A percentile compares a stretch with the other conserved stretches of the same genome.
Evolutionary conservation across 352 stramenopile species (phyloP).

Genomic region (Pythium periplocum): DNA sequence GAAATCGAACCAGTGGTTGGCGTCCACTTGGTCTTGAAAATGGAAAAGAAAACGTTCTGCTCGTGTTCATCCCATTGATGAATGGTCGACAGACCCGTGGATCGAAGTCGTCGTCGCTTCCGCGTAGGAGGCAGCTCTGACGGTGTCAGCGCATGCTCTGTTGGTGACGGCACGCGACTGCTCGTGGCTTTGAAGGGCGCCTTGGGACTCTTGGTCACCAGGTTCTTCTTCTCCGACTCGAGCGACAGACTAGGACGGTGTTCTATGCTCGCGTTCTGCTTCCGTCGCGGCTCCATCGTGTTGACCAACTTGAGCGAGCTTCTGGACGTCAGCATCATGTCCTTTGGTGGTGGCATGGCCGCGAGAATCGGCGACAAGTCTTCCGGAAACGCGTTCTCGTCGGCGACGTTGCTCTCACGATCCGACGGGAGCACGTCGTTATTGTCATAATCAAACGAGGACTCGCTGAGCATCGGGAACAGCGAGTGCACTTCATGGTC

Average conservation of each 20-base stretch:
- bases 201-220: not conserved
- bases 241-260: not conserved
- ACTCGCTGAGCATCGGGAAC: constrained; percentile 26
- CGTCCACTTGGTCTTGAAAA: constrained; percentile 67
- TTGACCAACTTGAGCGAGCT: not conserved
- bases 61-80: constrained; percentile 46
- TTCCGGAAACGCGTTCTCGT: constrained; percentile 23
- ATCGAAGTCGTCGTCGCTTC: constrained; percentile 14
- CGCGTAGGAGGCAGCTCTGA: not conserved
- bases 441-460: constrained; percentile 29
- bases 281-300: not conserved
- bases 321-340: not conserved
- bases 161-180: not conserved
- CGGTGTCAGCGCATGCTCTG: not conserved
- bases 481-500: constrained; percentile 19
- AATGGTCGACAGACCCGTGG: constrained; percentile 13
- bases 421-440: constrained; percentile 10
- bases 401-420: constrained; percentile 4
- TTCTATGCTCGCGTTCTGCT: not conserved
- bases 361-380: constrained; percentile 58
- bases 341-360: constrained; percentile 19
- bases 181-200: not conserved
- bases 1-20: constrained; percentile 10
- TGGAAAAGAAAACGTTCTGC: constrained; percentile 57
- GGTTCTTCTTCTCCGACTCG: not conserved